These are phyloP conservation scores for Epichloe gansuensis DNA, from an alignment of 2,329 filamentous ascomycete genomes.

Conservation along the genomic window DNA sequence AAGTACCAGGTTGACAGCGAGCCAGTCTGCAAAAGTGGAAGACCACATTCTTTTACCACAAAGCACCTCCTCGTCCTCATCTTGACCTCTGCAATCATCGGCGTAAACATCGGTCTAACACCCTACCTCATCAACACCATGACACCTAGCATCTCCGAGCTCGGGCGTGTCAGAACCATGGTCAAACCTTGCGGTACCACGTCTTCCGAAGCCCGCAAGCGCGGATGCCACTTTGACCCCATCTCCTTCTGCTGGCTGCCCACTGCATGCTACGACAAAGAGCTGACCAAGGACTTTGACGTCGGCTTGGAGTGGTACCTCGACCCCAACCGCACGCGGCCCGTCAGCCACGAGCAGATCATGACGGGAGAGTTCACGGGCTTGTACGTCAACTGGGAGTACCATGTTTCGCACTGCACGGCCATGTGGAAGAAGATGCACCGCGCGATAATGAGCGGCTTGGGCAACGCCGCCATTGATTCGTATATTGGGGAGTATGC, in stretches of 20 bases:
- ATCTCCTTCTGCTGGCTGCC: slow-evolving; percentile 7
- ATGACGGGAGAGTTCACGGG: slow-evolving; percentile 3
- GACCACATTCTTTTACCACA: no score
- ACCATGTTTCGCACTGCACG: slow-evolving; percentile 5
- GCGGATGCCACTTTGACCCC: slow-evolving; percentile 4
- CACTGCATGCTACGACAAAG: slow-evolving; percentile 3
- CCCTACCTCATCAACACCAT: not conserved
- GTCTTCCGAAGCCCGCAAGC: not conserved
- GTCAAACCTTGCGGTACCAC: slow-evolving; percentile 2
- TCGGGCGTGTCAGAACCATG: not conserved
- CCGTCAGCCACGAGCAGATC: not conserved
- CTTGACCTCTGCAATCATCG: no score
- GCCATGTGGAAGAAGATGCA: slow-evolving; percentile 7
- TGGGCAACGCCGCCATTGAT: slow-evolving; percentile 2
- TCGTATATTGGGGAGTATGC: slow-evolving; percentile 1
- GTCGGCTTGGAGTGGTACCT: not conserved
- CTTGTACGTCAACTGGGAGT: slow-evolving; percentile 6
- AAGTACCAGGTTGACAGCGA: no score
- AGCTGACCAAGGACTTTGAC: slow-evolving; percentile 3
- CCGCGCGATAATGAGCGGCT: slow-evolving; percentile 1
- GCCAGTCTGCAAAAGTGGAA: no score
- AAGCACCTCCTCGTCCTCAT: no score
- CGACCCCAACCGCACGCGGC: slow-evolving; percentile 2
- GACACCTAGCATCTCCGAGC: no score
- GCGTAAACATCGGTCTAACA: no score